Evolutionary conservation across 306 rosid species (phyloP).

Genomic region (Inga laurina): DNA sequence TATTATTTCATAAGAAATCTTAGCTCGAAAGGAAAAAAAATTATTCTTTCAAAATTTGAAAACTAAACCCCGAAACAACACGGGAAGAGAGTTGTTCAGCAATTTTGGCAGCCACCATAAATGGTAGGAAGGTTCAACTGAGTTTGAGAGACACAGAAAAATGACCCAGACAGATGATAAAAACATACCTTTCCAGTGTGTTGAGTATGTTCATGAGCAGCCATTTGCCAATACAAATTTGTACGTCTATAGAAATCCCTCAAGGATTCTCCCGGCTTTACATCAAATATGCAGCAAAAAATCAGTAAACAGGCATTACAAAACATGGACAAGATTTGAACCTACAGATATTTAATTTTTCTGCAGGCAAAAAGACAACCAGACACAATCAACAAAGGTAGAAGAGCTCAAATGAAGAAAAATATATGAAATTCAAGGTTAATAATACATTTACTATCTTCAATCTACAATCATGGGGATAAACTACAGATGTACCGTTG

Average conservation of each 20-base stretch:
- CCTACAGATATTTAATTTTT: constrained; percentile 5
- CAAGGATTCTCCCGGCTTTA: constrained; percentile 86
- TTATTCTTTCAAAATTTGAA: neutral
- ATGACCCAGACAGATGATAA: neutral
- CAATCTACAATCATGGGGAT: constrained; percentile 9
- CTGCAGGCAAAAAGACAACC: neutral
- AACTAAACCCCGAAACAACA: neutral
- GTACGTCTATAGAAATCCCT: constrained; percentile 92
- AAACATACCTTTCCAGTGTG: constrained; percentile 90
- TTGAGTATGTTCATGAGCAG: constrained; percentile 99
- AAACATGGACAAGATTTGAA: constrained; percentile 24
- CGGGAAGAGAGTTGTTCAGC: neutral
- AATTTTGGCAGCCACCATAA: neutral
- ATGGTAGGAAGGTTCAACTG: neutral
- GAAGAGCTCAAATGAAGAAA: neutral
- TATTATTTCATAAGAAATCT: neutral
- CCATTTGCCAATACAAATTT: constrained; percentile 99
- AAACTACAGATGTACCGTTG: constrained; percentile 54
- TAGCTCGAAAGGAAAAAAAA: neutral
- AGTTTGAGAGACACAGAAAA: constrained; percentile 5
- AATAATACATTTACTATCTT: constrained; percentile 3
- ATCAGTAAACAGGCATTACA: constrained; percentile 33
- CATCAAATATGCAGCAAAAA: constrained; percentile 31
- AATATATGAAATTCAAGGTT: neutral
- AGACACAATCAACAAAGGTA: constrained; percentile 13